Base-by-base conservation (phyloP, 2,329 filamentous ascomycete species). In the Plectosphaerella plurivora region DNA sequence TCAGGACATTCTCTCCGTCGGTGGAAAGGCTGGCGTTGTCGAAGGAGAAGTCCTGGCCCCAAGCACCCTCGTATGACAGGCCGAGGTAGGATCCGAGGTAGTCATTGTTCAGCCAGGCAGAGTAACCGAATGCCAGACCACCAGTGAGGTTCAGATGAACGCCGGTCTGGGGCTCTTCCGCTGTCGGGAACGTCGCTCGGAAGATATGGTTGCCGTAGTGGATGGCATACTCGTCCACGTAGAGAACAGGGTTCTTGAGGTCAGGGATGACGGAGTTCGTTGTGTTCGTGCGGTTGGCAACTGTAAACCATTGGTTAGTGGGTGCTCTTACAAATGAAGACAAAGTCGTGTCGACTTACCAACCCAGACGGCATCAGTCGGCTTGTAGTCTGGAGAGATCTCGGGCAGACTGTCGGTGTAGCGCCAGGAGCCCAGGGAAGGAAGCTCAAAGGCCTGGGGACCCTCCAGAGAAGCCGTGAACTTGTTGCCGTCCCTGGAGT, bases 51-150 rank as follows among this genome's bases (percentile, higher is more conserved):
- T 72, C 70, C 3, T 68, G 59, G 2, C 66, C 69, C 3, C 69
- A 67, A 3, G 63, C 58, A 1, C 65, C 65, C 4, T 66, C 51
- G 4, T 72, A 71, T 1, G 74, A 73, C 49, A 73, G 69, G 0
- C 82, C 82, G 5, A 81, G 68, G 63, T 73, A 78, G 0, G 81
- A 82, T 18, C 79, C 80, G 7, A 85, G 63, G 61, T 79, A 79
- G 6, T 73, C 61, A 9, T 77, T 77, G 63, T 86, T 85, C 1
- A 85, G 64, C 73, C 76, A 84, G 20, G 74, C 79, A 4, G 73
- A 79, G 66, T 75, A 84, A 15, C 81, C 81, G 53, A 81, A 81
- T 3, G 79, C 79, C 25, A 69, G 66, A 22, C 81, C 81, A 20
- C 80, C 81, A 14, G 75, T 75, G 37, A 82, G 62, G 53, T 79